Percentiles rank a stretch among this genome's conserved stretches.
These are phyloP conservation scores for Flaveria sonorensis DNA, from an alignment of 129 eudicot genomes.

Conservation along the genomic window DNA sequence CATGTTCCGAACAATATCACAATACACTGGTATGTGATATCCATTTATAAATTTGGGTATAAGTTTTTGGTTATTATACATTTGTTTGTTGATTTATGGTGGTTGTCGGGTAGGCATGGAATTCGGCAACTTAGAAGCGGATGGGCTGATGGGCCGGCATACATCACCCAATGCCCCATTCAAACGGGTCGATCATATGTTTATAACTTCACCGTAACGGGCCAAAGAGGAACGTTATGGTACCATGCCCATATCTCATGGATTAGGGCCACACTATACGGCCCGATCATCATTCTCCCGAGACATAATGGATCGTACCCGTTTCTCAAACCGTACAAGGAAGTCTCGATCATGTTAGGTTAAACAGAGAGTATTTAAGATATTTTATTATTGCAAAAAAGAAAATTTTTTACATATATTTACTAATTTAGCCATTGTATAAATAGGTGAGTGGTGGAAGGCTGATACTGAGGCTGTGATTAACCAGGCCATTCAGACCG, in stretches of 20 bases:
- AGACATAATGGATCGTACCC: slow-evolving; percentile 56
- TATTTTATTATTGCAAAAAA: background rate
- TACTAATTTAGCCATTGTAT: background rate
- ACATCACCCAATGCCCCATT: slow-evolving; percentile 78
- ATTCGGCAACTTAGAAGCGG: slow-evolving; percentile 59
- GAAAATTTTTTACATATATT: too few species aligned
- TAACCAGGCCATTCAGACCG: slow-evolving; percentile 62
- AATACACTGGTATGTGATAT: slow-evolving; percentile 73
- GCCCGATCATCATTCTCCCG: slow-evolving; percentile 64
- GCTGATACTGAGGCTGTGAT: slow-evolving; percentile 66
- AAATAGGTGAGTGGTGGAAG: slow-evolving; percentile 79
- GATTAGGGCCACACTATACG: slow-evolving; percentile 64
- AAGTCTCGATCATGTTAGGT: slow-evolving; percentile 68
- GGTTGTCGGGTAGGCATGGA: slow-evolving; percentile 57
- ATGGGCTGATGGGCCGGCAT: slow-evolving; percentile 77
- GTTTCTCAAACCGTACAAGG: slow-evolving; percentile 63
- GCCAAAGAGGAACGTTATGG: slow-evolving; percentile 72
- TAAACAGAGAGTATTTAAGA: background rate
- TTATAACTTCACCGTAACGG: slow-evolving; percentile 63
- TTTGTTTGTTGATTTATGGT: background rate
- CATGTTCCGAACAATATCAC: slow-evolving; percentile 57
- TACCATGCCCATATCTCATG: slow-evolving; percentile 75
- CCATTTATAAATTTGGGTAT: background rate
- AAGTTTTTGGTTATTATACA: background rate
- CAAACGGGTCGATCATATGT: slow-evolving; percentile 61